These are phyloP conservation scores for Salix caprea DNA, from an alignment of 345 rosid genomes.

Conservation along the genomic window DNA sequence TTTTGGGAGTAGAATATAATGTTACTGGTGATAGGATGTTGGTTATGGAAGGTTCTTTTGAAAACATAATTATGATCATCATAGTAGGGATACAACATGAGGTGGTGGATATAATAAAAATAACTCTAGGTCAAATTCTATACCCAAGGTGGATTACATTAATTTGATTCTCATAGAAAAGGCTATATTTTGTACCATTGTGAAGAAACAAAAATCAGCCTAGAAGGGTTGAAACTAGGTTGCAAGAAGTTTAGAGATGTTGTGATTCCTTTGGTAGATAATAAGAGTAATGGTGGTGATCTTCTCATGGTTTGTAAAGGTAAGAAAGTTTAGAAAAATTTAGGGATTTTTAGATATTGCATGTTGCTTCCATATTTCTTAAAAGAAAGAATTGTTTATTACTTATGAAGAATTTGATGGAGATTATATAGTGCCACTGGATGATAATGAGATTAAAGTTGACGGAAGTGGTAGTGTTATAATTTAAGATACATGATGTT, in stretches of 20 bases:
- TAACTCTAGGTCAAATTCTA: background rate
- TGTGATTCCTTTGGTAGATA: no score
- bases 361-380: background rate
- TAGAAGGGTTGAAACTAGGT: background rate
- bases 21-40: background rate
- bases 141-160: background rate
- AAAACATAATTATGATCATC: background rate
- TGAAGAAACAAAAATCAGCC: background rate
- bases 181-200: background rate
- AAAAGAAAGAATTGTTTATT: background rate
- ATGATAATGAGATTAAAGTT: background rate
- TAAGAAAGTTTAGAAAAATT: background rate
- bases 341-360: background rate
- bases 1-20: background rate
- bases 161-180: background rate
- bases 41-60: background rate
- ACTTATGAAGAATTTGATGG: background rate
- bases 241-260: background rate
- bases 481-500: background rate
- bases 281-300: background rate
- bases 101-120: background rate
- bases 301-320: background rate
- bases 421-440: background rate
- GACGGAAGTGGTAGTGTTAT: background rate
- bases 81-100: background rate